phyloP scores from a whole-genome alignment of 768 basidiomycete species.

The Lactarius quietus region DNA sequence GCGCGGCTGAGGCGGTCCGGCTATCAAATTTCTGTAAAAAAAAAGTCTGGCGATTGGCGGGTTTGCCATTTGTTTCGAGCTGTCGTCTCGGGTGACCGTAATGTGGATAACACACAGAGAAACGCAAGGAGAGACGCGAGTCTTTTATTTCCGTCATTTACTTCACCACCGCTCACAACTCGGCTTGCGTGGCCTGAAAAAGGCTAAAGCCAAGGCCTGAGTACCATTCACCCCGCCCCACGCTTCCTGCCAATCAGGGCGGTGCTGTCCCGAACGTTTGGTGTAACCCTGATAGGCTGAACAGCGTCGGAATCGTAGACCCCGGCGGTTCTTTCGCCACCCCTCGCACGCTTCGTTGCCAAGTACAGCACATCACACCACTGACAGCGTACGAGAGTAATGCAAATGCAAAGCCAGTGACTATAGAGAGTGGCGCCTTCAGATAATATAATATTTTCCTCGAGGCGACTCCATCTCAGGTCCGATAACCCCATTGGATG shows the following conservation, averaged over 20 bases:
- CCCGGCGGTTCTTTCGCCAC: not conserved
- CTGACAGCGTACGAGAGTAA: not conserved
- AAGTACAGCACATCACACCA: not conserved
- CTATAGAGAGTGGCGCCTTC: not conserved
- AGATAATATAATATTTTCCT: not conserved
- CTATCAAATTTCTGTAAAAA: conserved; percentile 2
- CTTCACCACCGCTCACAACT: not conserved
- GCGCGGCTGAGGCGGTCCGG: conserved; percentile 3
- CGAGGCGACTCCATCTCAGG: not conserved
- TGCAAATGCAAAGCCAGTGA: not conserved
- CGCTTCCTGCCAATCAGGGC: conserved; percentile 1
- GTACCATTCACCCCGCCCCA: not conserved
- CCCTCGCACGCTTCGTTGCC: not conserved
- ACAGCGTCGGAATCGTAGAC: not conserved
- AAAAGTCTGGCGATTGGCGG: conserved; percentile 4
- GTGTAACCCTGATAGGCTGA: not conserved
- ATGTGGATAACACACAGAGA: not conserved
- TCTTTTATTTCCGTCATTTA: conserved; percentile 2
- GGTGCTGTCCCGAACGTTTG: not conserved
- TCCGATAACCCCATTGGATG: not conserved
- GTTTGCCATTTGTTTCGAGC: conserved; percentile 8
- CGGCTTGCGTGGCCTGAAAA: conserved; percentile 6
- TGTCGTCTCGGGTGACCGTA: conserved; percentile 6
- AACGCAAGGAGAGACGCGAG: not conserved
- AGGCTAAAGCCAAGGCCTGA: conserved; percentile 14